Conservation (phyloP, 2,329 filamentous ascomycete genomes). For the Chaetomium sp. region DNA sequence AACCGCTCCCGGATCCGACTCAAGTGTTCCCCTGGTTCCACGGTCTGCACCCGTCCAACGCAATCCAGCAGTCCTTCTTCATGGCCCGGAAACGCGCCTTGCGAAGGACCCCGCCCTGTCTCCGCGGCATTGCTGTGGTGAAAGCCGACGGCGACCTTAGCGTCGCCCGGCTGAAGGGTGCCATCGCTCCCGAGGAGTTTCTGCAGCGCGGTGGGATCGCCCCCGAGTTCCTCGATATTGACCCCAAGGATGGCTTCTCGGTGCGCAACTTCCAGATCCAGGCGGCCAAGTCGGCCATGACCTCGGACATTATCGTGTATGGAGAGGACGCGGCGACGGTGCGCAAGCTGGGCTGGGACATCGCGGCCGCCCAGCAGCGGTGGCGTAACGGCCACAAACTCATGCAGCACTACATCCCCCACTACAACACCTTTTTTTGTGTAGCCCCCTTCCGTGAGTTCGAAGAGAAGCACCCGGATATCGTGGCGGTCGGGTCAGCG, state of each 20-base stretch:
- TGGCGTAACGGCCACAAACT: conserved; percentile 63
- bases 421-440: conserved; percentile 81
- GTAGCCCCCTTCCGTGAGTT: conserved; percentile 61
- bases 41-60: conserved; percentile 81
- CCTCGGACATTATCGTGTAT: conserved; percentile 91
- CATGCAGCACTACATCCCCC: conserved; percentile 47
- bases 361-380: conserved; percentile 68
- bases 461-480: conserved; percentile 59
- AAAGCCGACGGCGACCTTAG: conserved; percentile 80
- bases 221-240: conserved; percentile 69
- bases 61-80: conserved; percentile 86
- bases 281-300: conserved; percentile 74
- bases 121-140: conserved; percentile 76
- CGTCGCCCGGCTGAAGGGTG: conserved; percentile 73
- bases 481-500: conserved; percentile 68
- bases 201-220: conserved; percentile 45
- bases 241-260: conserved; percentile 86
- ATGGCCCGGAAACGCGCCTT: conserved; percentile 65
- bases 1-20: conserved; percentile 77
- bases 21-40: conserved; percentile 95
- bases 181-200: conserved; percentile 75
- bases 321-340: conserved; percentile 61
- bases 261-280: conserved; percentile 98
- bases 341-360: conserved; percentile 58
- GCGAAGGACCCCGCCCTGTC: conserved; percentile 64